Percentiles rank a stretch among this genome's conserved stretches.
These are phyloP conservation scores for Alternaria sp. DNA, from an alignment of 2,329 filamentous ascomycete genomes.

Conservation along the genomic window DNA sequence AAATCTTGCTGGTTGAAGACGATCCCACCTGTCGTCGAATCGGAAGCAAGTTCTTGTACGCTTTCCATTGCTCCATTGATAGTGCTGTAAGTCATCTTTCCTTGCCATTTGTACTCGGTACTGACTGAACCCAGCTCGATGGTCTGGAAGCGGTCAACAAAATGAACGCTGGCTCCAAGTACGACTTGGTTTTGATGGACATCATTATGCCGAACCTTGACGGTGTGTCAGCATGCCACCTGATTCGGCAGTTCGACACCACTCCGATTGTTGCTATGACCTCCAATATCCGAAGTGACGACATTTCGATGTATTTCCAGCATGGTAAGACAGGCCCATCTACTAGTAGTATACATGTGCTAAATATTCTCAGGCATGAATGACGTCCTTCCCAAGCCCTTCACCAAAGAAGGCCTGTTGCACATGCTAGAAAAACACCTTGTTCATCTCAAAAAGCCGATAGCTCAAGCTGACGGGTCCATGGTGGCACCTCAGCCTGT, in stretches of 20 bases:
- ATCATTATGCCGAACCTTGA: conserved; percentile 97
- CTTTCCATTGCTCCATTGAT: conserved; percentile 70
- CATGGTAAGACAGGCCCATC: conserved; percentile 72
- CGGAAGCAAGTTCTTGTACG: conserved; percentile 71
- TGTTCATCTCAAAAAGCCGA: conserved; percentile 77
- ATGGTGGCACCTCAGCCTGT: conserved; percentile 64
- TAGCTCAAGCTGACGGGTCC: conserved; percentile 46
- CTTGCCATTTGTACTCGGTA: not conserved
- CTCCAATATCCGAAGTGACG: conserved; percentile 94
- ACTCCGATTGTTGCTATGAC: conserved; percentile 98
- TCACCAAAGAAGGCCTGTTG: conserved; percentile 84
- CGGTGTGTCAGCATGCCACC: conserved; percentile 90
- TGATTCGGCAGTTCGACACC: conserved; percentile 86
- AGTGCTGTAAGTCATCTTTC: conserved; percentile 62
- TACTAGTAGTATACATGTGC: not conserved
- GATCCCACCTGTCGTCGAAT: conserved; percentile 72
- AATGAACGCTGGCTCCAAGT: conserved; percentile 71
- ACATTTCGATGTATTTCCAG: conserved; percentile 96
- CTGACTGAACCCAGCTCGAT: conserved; percentile 68
- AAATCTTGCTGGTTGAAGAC: conserved; percentile 89
- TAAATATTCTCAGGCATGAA: conserved; percentile 79
- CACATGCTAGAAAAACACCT: conserved; percentile 87
- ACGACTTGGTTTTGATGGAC: conserved; percentile 66
- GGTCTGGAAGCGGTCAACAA: conserved; percentile 92
- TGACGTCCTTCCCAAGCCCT: conserved; percentile 94